A percentile compares a stretch with the other conserved stretches of the same genome.
These are phyloP conservation scores for Zizania latifolia DNA, from an alignment of 176 grass and related monocot species.

Conservation along the genomic window DNA sequence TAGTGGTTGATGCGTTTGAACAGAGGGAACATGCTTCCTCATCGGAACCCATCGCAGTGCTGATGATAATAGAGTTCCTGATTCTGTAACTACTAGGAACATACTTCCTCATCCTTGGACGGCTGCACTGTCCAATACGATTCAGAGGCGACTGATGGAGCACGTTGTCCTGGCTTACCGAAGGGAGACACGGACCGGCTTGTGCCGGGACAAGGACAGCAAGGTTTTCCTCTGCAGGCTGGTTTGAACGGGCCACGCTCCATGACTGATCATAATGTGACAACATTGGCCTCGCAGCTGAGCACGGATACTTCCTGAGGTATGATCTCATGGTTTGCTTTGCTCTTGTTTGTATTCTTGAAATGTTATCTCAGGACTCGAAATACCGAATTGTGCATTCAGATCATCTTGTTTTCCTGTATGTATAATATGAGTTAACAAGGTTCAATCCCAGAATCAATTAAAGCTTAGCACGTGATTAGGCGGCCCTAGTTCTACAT, in stretches of 20 bases:
- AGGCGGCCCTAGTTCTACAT: not conserved
- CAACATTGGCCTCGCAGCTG: constrained; percentile 72
- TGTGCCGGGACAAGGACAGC: constrained; percentile 65
- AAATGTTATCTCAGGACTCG: not conserved
- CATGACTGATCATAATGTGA: constrained; percentile 73
- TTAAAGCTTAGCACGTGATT: not conserved
- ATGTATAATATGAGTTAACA: not conserved
- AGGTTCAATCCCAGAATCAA: not conserved
- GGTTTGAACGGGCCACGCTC: constrained; percentile 35
- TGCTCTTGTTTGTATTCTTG: not conserved
- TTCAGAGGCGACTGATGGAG: no score
- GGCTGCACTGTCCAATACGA: no score
- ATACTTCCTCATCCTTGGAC: no score
- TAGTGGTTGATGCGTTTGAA: not conserved
- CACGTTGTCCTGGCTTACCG: constrained; percentile 66
- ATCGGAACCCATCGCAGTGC: constrained; percentile 68
- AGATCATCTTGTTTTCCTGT: not conserved
- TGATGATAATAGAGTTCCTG: constrained; percentile 58
- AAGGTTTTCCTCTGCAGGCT: constrained; percentile 73
- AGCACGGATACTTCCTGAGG: constrained; percentile 93
- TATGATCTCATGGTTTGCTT: constrained; percentile 26
- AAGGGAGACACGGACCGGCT: constrained; percentile 58
- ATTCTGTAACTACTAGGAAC: no score
- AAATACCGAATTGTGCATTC: not conserved
- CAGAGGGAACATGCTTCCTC: constrained; percentile 50